Percentiles rank a stretch among this genome's conserved stretches.
Conservation (phyloP, 2,329 filamentous ascomycete species). For the Pestalotiopsis sp. region DNA sequence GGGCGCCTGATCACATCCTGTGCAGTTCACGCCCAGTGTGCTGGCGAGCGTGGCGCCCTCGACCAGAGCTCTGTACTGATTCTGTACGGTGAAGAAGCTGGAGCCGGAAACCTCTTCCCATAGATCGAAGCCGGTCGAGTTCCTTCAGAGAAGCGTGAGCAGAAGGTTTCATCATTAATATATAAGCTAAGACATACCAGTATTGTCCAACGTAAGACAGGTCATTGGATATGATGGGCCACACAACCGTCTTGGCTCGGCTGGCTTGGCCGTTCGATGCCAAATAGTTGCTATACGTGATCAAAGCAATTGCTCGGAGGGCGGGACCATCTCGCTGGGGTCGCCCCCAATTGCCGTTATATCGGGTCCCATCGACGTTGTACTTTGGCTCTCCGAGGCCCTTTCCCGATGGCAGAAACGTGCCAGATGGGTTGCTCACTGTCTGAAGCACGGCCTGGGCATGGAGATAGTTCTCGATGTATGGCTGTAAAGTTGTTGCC, state of each 20-base stretch:
- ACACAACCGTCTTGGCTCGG: conserved; percentile 47
- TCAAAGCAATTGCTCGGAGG: conserved; percentile 59
- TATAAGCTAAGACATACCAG: conserved; percentile 34
- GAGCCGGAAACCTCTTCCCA: conserved; percentile 64
- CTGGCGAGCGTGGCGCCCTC: conserved; percentile 56
- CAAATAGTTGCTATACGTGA: conserved; percentile 56
- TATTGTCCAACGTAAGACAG: conserved; percentile 58
- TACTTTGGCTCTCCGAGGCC: conserved; percentile 62
- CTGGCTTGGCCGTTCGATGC: conserved; percentile 44
- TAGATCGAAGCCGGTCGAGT: conserved; percentile 59
- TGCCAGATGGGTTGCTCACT: conserved; percentile 55
- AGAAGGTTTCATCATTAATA: background rate
- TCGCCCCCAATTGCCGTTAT: conserved; percentile 57
- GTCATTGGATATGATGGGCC: conserved; percentile 60
- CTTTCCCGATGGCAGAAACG: conserved; percentile 42
- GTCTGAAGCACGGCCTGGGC: conserved; percentile 55
- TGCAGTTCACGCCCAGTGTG: conserved; percentile 50
- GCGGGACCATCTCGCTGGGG: conserved; percentile 64
- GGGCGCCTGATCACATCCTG: conserved; percentile 52
- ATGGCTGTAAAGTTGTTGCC: conserved; percentile 43
- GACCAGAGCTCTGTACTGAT: conserved; percentile 52
- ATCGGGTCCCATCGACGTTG: conserved; percentile 51
- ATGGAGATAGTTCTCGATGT: conserved; percentile 56
- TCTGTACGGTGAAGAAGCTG: conserved; percentile 62
- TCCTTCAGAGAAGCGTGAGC: conserved; percentile 34